phyloP scores from a whole-genome alignment of 1,284 basidiomycete genomes.

The Mycosarcoma mackinlayi region DNA sequence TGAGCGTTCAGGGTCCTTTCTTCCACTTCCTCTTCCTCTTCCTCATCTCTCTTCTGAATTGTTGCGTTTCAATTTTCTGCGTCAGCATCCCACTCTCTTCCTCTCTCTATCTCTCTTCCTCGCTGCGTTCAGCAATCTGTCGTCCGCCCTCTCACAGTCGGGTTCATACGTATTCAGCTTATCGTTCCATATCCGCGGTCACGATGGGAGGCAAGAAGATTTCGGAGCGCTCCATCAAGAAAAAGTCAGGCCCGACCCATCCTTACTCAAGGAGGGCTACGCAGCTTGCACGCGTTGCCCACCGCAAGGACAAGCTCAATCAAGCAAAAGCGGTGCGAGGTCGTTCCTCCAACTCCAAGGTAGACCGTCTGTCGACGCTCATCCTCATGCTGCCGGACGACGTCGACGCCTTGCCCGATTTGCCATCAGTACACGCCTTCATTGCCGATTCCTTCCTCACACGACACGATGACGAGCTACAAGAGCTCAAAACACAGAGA shows the following conservation, averaged over 20 bases:
- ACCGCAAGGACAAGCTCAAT: conserved; percentile 53
- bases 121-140: too few species aligned
- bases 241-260: conserved; percentile 63
- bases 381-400: conserved; percentile 62
- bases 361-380: conserved; percentile 62
- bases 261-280: conserved; percentile 63
- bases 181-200: not conserved
- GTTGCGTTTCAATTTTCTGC: too few species aligned
- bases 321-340: conserved; percentile 41
- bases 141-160: not conserved
- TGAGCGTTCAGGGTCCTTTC: too few species aligned
- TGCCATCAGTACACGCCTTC: conserved; percentile 58
- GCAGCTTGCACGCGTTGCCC: conserved; percentile 58
- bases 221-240: conserved; percentile 62
- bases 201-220: conserved; percentile 64
- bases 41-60: too few species aligned
- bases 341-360: conserved; percentile 50
- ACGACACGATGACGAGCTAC: conserved; percentile 59
- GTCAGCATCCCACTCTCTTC: too few species aligned
- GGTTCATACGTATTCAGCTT: too few species aligned
- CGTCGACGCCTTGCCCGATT: conserved; percentile 52
- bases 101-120: too few species aligned
- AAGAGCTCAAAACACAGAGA: conserved; percentile 42
- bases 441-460: conserved; percentile 54
- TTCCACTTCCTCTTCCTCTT: too few species aligned